Base-by-base conservation (phyloP, 164 flowering plant species). In the Hamamelis virginiana region DNA sequence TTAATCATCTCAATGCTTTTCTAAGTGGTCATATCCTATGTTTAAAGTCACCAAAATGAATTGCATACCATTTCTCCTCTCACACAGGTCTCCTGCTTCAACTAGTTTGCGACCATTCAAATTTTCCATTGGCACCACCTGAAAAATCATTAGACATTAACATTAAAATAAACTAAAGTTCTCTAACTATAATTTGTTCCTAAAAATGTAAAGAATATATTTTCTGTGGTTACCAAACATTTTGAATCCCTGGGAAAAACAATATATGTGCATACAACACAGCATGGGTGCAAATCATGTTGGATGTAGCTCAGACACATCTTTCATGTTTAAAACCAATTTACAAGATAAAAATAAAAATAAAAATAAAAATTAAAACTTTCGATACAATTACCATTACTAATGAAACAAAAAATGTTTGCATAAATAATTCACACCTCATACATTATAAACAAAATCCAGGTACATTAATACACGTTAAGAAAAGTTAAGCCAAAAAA, bases 81-180 rank as follows among this genome's bases (percentile, higher is more conserved):
- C 99, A 77, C 99, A 96, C 73, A 85, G 87, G 45, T 96, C 96
- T 77, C 99, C 99, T 9, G 73, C 87, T 81, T 96, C 99, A 73
- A 96, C 99, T 77, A 84, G 88, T 80, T 85, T 84, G 48, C 99
- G 94, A 4, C 99, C 99, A 83, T 91, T 96, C 74, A 81, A 16
- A 76, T 96, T 96, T 77, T 96, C 99, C 92, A 96, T 86, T 15
- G 99, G 99, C 53, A 96, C 92, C 70, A 93, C 85, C 99, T 96
- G 77, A 52, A 21, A 75, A 68, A 69, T 46, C 28, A 50, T 70
- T 15, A 27, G 38, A 68, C 14, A 55, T 50, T 56, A 50, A 62
- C 18, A 51, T 38, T 22, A 12, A 19, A 25, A 8, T n/a, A 10
- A 8, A 46, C 44, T 25, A 2, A 16, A 25, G 3, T 26, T 23